These are phyloP conservation scores for Mycena olivaceomarginata DNA, from an alignment of 768 basidiomycete genomes.

Conservation along the genomic window DNA sequence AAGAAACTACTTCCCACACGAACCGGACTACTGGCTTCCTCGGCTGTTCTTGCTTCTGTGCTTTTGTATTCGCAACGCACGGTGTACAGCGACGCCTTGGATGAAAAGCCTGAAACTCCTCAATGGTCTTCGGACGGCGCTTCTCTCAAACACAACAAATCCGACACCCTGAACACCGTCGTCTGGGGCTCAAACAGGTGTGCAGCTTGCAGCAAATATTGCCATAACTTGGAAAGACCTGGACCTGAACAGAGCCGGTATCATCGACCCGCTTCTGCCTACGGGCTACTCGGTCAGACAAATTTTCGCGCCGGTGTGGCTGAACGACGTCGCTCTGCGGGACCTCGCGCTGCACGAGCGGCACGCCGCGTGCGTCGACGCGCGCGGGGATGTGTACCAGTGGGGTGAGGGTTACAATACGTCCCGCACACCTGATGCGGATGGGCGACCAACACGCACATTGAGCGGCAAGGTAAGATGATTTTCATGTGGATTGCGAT, in stretches of 20 bases:
- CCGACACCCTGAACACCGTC: constrained; percentile 63
- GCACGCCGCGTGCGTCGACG: constrained; percentile 87
- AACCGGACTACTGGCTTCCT: constrained; percentile 16
- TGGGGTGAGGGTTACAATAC: constrained; percentile 82
- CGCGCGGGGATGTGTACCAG: constrained; percentile 88
- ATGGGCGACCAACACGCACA: constrained; percentile 67
- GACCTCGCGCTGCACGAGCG: constrained; percentile 81
- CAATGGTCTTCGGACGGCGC: background rate
- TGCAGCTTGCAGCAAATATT: constrained; percentile 41
- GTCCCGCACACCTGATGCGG: constrained; percentile 48
- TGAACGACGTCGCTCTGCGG: constrained; percentile 82
- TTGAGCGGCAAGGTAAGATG: constrained; percentile 77
- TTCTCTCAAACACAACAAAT: constrained; percentile 22
- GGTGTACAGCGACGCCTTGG: constrained; percentile 34
- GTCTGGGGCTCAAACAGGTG: constrained; percentile 89
- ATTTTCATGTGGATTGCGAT: constrained; percentile 7
- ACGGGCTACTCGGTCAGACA: constrained; percentile 64
- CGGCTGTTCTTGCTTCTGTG: constrained; percentile 22
- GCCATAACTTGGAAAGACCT: background rate
- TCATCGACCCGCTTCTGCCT: constrained; percentile 64
- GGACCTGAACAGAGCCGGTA: constrained; percentile 61
- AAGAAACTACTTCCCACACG: background rate
- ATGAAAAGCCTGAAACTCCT: background rate
- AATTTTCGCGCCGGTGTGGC: constrained; percentile 73
- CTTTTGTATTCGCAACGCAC: constrained; percentile 25